Evolutionary conservation across 2,329 filamentous ascomycete genomes (phyloP), one percentile per base, ranked within the genome.

Genomic region (Sphaceloma murrayae): DNA sequence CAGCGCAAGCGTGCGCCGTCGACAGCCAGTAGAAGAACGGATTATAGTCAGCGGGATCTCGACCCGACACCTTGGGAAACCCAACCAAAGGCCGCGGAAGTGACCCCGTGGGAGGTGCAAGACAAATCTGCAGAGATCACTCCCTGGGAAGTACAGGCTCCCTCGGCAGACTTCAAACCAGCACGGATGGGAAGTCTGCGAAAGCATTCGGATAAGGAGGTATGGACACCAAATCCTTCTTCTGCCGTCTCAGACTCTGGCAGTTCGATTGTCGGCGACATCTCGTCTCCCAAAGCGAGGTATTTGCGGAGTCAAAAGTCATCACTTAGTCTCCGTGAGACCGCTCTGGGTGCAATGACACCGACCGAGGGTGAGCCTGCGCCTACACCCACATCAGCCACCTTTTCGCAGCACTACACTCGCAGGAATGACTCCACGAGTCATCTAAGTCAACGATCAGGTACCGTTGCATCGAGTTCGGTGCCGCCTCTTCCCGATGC

Each of bases 261-360:
- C 29, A 45, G 34, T 22, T 40, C 47, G 48, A 19, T 40, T 51
- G 13, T 39, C 43, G 24, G 46, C 8, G 50, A 50, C 26, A 47
- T 49, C 29, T 31, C 43, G 13, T 51, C 49, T 11, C 49, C 49
- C 6, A 51, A 53, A 32, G 57, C 59, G 4, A 53, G 48, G 10
- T 46, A 59, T 18, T 56, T 70, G 51, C 61, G 63, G 46, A 70
- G 69, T 58, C 71, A 72, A 57, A 70, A 69, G 49, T 72, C 68
- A 52, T 70, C 67, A 1, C 54, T 69, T n/a, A 85, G 82, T 51
- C 67, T 87, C 52, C 84, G 82, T 58, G 75, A 77, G 47, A 78
- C 85, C 85, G 50, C 68, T 88, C 17, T 38, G 21, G 34, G 54
- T 87, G 85, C 9, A 64, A 75, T 47, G 14, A 48, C 47, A 4